Conservation (phyloP, 2,329 filamentous ascomycete genomes). For the Ascochyta pisi region DNA sequence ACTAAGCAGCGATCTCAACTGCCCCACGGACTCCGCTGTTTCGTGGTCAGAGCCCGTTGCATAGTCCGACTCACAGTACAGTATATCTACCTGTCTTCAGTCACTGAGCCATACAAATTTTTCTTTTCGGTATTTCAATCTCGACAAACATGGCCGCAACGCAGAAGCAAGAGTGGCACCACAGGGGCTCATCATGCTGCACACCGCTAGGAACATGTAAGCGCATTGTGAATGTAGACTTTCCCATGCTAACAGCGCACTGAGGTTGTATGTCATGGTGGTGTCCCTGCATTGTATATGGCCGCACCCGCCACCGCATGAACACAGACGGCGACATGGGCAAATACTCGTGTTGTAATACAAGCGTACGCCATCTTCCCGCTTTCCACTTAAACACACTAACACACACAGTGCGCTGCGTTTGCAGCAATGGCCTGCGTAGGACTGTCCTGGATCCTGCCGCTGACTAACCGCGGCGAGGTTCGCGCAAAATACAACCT, state of each 20-base stretch:
- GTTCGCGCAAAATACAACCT: slow-evolving; percentile 43
- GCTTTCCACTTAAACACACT: neutral
- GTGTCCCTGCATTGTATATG: slow-evolving; percentile 44
- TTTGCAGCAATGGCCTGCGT: slow-evolving; percentile 35
- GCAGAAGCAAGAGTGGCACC: slow-evolving; percentile 40
- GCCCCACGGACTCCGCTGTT: slow-evolving; percentile 4
- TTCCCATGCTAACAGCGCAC: neutral
- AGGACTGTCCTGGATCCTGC: slow-evolving; percentile 40
- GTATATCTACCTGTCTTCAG: neutral
- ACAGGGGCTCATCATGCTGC: slow-evolving; percentile 39
- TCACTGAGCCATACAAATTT: neutral
- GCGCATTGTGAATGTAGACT: neutral
- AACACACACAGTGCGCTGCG: slow-evolving; percentile 32
- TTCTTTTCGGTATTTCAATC: neutral
- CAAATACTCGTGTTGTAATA: slow-evolving; percentile 39
- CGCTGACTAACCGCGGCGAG: slow-evolving; percentile 42
- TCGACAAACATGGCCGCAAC: slow-evolving; percentile 26
- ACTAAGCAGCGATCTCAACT: neutral
- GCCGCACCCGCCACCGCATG: slow-evolving; percentile 39
- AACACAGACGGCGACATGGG: slow-evolving; percentile 38
- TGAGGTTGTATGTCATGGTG: slow-evolving; percentile 43
- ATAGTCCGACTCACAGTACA: slow-evolving; percentile 1
- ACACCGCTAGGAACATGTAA: slow-evolving; percentile 40
- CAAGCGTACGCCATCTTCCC: slow-evolving; percentile 22
- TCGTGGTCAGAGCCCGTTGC: neutral